Conservation (phyloP, 176 grass and related monocot genomes). For the Oropetium thomaeum region DNA sequence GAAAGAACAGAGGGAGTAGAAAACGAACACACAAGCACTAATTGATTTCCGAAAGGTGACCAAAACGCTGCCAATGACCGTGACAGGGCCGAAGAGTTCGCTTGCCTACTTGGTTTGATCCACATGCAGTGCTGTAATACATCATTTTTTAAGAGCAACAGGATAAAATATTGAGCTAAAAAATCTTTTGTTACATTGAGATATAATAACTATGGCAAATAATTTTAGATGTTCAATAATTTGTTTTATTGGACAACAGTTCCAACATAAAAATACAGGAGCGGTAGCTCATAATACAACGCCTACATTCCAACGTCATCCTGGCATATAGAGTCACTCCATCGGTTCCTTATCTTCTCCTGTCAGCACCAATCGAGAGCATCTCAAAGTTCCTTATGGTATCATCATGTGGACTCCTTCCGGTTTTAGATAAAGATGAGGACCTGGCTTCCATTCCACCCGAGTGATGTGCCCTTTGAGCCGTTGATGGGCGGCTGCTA, state of each 20-base stretch:
- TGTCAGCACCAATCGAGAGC: conserved; percentile 50
- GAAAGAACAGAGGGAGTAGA: too few relatives aligned
- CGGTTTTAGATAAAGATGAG: conserved; percentile 33
- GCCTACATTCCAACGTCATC: not conserved
- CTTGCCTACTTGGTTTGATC: not conserved
- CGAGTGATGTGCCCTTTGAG: conserved; percentile 47
- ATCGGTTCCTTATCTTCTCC: conserved; percentile 41
- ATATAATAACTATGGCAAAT: not conserved
- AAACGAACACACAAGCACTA: too few relatives aligned
- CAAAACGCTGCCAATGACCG: not conserved
- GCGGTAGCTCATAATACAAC: conserved; percentile 3
- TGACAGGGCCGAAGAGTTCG: not conserved
- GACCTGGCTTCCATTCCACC: conserved; percentile 38
- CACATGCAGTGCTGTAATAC: not conserved
- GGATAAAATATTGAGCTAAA: too few relatives aligned
- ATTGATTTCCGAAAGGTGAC: too few relatives aligned
- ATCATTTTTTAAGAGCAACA: not conserved
- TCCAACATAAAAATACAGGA: conserved; percentile 12
- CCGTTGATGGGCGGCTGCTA: conserved; percentile 24
- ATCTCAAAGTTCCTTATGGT: conserved; percentile 47
- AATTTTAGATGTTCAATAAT: not conserved
- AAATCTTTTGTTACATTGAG: not conserved
- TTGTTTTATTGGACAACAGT: conserved; percentile 18
- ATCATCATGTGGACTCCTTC: conserved; percentile 39
- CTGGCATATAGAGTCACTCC: not conserved